Percentiles rank a stretch among this genome's conserved stretches.
Conservation (phyloP, 352 stramenopile species). For the Thraustotheca clavata region DNA sequence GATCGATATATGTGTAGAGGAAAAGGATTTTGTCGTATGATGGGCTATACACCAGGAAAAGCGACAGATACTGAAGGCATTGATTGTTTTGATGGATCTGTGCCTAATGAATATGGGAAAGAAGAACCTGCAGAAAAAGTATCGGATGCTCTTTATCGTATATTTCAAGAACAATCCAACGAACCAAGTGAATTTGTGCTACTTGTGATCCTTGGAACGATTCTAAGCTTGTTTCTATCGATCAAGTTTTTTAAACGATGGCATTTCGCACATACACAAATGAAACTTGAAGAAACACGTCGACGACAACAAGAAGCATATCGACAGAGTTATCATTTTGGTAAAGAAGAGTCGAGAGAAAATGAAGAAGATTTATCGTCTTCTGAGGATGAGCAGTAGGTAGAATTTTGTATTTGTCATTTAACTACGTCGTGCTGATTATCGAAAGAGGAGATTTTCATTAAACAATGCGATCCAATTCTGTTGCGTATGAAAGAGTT, state of each 20-base stretch:
- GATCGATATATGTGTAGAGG: slow-evolving; percentile 26
- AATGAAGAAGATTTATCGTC: too few species aligned
- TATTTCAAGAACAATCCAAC: slow-evolving; percentile 60
- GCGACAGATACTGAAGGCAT: slow-evolving; percentile 54
- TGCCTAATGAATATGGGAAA: slow-evolving; percentile 42
- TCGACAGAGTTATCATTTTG: slow-evolving; percentile 18
- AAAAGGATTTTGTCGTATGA: slow-evolving; percentile 59
- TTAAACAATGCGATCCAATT: slow-evolving; percentile 91
- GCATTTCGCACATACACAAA: slow-evolving; percentile 37
- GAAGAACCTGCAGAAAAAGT: slow-evolving; percentile 51
- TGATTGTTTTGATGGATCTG: slow-evolving; percentile 77
- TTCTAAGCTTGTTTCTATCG: slow-evolving; percentile 49
- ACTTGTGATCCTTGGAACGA: slow-evolving; percentile 48
- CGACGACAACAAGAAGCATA: slow-evolving; percentile 64
- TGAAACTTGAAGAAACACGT: slow-evolving; percentile 63
- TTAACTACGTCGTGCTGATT: too few species aligned
- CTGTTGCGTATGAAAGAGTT: slow-evolving; percentile 93
- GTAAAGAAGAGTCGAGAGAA: too few species aligned
- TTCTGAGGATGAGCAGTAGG: too few species aligned
- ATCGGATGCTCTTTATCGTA: slow-evolving; percentile 35
- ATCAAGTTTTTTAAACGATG: slow-evolving; percentile 43
- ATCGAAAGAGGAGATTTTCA: too few species aligned
- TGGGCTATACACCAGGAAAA: slow-evolving; percentile 69
- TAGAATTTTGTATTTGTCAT: too few species aligned
- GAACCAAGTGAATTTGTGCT: slow-evolving; percentile 64